phyloP scores from a whole-genome alignment of 768 basidiomycete genomes.

The Hysterangium stoloniferum region DNA sequence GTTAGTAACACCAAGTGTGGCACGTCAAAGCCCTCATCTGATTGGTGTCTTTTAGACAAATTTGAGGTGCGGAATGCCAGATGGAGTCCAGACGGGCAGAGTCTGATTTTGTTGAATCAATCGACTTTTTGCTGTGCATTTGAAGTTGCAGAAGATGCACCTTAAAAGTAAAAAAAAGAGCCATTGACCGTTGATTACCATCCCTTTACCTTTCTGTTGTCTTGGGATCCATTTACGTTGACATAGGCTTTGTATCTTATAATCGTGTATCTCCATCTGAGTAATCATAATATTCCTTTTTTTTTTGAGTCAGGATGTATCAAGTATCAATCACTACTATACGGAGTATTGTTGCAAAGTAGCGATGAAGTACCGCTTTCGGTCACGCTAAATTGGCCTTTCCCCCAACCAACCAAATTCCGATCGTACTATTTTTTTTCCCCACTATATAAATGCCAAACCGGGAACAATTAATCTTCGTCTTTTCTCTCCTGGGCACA shows the following conservation, averaged over 20 bases:
- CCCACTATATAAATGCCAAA: slow-evolving; percentile 40
- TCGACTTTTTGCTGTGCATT: slow-evolving; percentile 83
- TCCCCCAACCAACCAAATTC: not conserved
- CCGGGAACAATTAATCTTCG: slow-evolving; percentile 45
- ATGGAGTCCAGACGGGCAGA: slow-evolving; percentile 87
- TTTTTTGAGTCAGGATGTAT: not conserved
- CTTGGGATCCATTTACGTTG: too few species aligned
- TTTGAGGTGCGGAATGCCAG: slow-evolving; percentile 63
- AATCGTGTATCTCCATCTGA: not conserved
- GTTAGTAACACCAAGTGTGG: slow-evolving; percentile 36
- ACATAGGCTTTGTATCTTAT: too few species aligned
- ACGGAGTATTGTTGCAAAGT: too few species aligned
- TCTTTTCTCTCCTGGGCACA: slow-evolving; percentile 42
- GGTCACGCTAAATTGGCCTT: not conserved
- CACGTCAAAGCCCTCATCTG: not conserved
- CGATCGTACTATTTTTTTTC: not conserved
- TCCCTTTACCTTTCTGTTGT: too few species aligned
- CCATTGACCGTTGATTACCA: too few species aligned
- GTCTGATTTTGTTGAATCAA: slow-evolving; percentile 65
- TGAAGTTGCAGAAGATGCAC: slow-evolving; percentile 53
- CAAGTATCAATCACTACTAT: not conserved
- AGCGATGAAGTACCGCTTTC: too few species aligned
- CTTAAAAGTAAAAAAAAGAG: too few species aligned
- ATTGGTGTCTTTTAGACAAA: slow-evolving; percentile 36
- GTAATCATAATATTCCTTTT: not conserved